These are phyloP conservation scores for Phytophthora syringae DNA, from an alignment of 352 stramenopile species.

Conservation along the genomic window DNA sequence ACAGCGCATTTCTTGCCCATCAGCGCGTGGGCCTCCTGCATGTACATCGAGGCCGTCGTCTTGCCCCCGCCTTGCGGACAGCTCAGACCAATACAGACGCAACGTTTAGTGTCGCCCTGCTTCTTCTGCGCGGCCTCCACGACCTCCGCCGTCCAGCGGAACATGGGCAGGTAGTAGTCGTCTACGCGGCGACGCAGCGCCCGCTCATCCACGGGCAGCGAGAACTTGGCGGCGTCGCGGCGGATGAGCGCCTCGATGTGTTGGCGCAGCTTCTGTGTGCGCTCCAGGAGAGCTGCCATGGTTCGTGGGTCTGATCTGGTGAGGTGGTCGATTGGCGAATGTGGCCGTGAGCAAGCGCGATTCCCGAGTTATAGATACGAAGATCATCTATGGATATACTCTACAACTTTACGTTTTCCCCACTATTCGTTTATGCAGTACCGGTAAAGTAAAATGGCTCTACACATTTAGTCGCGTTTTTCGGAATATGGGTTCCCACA, in stretches of 20 bases:
- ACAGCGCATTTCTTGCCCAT: conserved; percentile 71
- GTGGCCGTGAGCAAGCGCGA: background rate
- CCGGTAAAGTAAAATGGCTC: too few species aligned
- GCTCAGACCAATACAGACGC: conserved; percentile 80
- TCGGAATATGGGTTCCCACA: too few species aligned
- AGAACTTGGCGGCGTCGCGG: conserved; percentile 38
- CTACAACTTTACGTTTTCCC: too few species aligned
- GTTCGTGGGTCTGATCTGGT: background rate
- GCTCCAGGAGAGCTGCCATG: conserved; percentile 31
- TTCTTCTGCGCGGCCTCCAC: conserved; percentile 43
- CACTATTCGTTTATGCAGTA: too few species aligned
- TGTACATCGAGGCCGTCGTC: conserved; percentile 77
- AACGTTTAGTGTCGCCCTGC: conserved; percentile 31
- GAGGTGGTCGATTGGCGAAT: conserved; percentile 13
- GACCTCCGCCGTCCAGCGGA: conserved; percentile 70
- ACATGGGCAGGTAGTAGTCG: conserved; percentile 81
- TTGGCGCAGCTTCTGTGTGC: conserved; percentile 40
- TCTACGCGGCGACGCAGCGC: conserved; percentile 62
- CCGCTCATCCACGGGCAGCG: conserved; percentile 41
- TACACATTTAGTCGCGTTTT: too few species aligned
- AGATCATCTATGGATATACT: too few species aligned
- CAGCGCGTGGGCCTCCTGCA: conserved; percentile 64
- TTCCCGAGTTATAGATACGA: conserved; percentile 9
- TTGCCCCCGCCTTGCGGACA: conserved; percentile 88
- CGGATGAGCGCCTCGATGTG: conserved; percentile 68